phyloP scores from a whole-genome alignment of 306 rosid species.

The Ziziphus jujuba region DNA sequence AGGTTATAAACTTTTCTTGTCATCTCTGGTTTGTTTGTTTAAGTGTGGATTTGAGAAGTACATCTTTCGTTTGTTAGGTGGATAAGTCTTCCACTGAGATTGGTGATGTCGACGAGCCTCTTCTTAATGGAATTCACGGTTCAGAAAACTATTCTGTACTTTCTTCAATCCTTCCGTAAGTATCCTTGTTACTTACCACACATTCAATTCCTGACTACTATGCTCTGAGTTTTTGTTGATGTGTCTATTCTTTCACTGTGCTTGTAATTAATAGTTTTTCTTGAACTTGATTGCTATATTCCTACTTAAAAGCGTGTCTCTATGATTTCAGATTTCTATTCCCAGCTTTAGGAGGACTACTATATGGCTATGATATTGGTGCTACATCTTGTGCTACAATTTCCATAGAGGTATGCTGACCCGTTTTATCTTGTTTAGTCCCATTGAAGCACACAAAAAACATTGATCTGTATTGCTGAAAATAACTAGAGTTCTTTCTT shows the following conservation, averaged over 20 bases:
- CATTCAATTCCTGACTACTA: no score
- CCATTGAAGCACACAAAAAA: no score
- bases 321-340: slow-evolving; percentile 73
- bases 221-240: no score
- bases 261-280: neutral
- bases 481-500: no score
- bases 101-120: slow-evolving; percentile 54
- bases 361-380: slow-evolving; percentile 94
- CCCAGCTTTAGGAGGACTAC: slow-evolving; percentile 93
- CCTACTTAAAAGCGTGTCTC: slow-evolving; percentile 7
- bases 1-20: neutral
- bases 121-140: slow-evolving; percentile 37
- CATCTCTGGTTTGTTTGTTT: neutral
- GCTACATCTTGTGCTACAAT: slow-evolving; percentile 85
- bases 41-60: neutral
- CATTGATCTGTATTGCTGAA: no score
- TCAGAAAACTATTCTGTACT: slow-evolving; percentile 55
- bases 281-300: slow-evolving; percentile 9
- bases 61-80: slow-evolving; percentile 39
- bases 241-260: neutral
- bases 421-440: no score
- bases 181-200: slow-evolving; percentile 5
- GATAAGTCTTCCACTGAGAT: slow-evolving; percentile 46
- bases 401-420: slow-evolving; percentile 60
- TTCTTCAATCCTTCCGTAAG: slow-evolving; percentile 88